Base-by-base conservation (phyloP, 2,329 filamentous ascomycete genomes). In the Incumbomyces delicatus region DNA sequence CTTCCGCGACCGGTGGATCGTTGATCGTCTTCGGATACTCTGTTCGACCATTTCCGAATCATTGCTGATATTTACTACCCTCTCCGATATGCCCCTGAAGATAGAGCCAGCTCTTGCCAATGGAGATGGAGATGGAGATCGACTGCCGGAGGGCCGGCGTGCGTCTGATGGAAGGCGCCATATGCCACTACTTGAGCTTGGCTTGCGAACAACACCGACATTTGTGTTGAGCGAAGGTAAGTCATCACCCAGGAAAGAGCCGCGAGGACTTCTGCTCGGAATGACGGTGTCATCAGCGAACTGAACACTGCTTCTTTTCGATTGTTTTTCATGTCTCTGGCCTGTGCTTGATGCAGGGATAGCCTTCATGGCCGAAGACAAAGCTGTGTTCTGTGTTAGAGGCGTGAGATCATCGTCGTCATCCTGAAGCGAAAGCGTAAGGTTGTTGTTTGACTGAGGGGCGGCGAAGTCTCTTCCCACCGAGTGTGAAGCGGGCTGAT, bases 11-110 rank as follows among this genome's bases (percentile, higher is more conserved):
- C 52, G 48, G 31, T 49, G 46, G 31, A 58, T 36, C 18, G 54
- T 52, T 13, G 83, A 63, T 70, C 81, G 70, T 40, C 78, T 74
- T 35, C 78, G 75, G 18, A 81, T 74, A 43, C 78, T 80, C 52
- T 84, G 80, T 62, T 95, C 87, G 13, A 89, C 73, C 16, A 86
- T 70, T 57, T 95, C 87, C 3, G 83, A 83, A 59, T 96, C 92
- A 61, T 94, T 94, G 66, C 88, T 95, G 58, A 98, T 78, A 61
- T 96, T 96, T 60, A 98, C 92, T 47, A 98, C 89, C 70, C 92
- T 87, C 68, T 95, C 89, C 29, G 94, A 96, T 80, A 98, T 94
- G 55, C 80, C 80, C 53, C 84, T 78, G 65, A 89, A 78, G 57
- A 88, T 86, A 7, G 84, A 86, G 37, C 84, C 78, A 50, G 85